phyloP scores from a whole-genome alignment of 768 basidiomycete genomes.

The Astraeus odoratus region DNA sequence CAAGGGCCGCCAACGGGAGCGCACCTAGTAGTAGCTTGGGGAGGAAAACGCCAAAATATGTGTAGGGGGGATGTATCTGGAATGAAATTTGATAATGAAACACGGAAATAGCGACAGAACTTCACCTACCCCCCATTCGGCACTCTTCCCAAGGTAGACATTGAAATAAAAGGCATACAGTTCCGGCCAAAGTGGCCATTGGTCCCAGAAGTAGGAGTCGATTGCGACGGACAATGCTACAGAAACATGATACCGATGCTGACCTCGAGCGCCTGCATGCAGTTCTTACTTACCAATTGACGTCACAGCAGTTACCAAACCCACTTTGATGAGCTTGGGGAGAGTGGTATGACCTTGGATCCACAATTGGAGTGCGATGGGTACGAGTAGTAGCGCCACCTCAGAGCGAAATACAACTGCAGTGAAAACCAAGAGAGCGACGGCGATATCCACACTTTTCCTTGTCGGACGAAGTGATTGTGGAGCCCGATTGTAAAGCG shows the following conservation, averaged over 20 bases:
- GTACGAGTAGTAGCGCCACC: slow-evolving; percentile 57
- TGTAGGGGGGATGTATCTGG: slow-evolving; percentile 62
- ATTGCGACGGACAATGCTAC: slow-evolving; percentile 55
- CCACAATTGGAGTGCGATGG: slow-evolving; percentile 52
- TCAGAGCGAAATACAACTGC: slow-evolving; percentile 78
- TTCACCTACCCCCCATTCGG: slow-evolving; percentile 84
- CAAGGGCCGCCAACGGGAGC: slow-evolving; percentile 54
- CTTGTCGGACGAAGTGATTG: slow-evolving; percentile 33
- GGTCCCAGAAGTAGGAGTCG: slow-evolving; percentile 85
- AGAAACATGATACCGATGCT: not conserved
- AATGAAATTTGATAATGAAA: slow-evolving; percentile 1
- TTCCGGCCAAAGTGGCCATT: slow-evolving; percentile 80
- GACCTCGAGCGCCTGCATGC: not conserved
- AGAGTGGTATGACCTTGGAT: slow-evolving; percentile 37
- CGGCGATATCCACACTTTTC: slow-evolving; percentile 31
- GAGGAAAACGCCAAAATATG: slow-evolving; percentile 61
- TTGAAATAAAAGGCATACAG: slow-evolving; percentile 76
- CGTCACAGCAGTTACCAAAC: slow-evolving; percentile 37
- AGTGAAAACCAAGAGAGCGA: slow-evolving; percentile 59
- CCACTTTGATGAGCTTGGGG: slow-evolving; percentile 38
- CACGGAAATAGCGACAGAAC: not conserved
- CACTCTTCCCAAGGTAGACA: slow-evolving; percentile 75
- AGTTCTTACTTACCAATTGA: slow-evolving; percentile 43
- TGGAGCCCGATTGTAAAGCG: slow-evolving; percentile 36
- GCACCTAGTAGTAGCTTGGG: slow-evolving; percentile 73